A percentile compares a stretch with the other conserved stretches of the same genome.
phyloP scores from a whole-genome alignment of 2,329 filamentous ascomycete genomes.

The Clarireedia homoeocarpa region DNA sequence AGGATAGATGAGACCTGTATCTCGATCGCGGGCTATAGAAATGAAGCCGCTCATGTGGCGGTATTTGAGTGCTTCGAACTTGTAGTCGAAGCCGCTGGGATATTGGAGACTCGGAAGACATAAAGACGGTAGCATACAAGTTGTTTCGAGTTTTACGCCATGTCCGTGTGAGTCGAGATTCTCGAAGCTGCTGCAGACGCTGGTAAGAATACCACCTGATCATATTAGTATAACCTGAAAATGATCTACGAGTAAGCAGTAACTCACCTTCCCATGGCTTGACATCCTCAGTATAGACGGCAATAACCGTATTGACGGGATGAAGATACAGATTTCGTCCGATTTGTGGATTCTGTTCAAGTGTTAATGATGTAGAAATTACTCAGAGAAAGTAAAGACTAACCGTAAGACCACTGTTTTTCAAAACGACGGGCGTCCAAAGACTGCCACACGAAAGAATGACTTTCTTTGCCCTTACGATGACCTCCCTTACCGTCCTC shows the following conservation, averaged over 20 bases:
- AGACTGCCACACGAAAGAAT: conserved; percentile 72
- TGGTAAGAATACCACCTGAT: conserved; percentile 62
- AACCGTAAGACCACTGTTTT: conserved; percentile 68
- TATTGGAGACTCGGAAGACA: conserved; percentile 58
- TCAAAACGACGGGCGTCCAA: conserved; percentile 67
- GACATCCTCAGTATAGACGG: conserved; percentile 61
- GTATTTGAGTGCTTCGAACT: conserved; percentile 61
- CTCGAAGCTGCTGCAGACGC: conserved; percentile 68
- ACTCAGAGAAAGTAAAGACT: neutral
- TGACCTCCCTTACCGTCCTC: conserved; percentile 49
- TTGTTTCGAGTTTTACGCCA: conserved; percentile 72
- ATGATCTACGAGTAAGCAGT: neutral
- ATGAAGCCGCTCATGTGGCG: conserved; percentile 67
- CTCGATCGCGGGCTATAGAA: conserved; percentile 65
- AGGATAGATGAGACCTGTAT: conserved; percentile 64
- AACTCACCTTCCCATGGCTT: conserved; percentile 52
- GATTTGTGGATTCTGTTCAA: conserved; percentile 59
- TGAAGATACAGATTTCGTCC: conserved; percentile 78
- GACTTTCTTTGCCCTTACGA: conserved; percentile 72
- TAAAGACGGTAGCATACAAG: conserved; percentile 62
- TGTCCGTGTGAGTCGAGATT: conserved; percentile 75
- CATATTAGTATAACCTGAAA: neutral
- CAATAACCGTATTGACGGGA: conserved; percentile 54
- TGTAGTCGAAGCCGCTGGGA: conserved; percentile 61
- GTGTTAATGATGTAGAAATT: conserved; percentile 5